Evolutionary conservation across 495 filamentous ascomycete genomes (phyloP), one percentile per base, ranked within the genome.

Genomic region (Tuber microsphaerosporum): DNA sequence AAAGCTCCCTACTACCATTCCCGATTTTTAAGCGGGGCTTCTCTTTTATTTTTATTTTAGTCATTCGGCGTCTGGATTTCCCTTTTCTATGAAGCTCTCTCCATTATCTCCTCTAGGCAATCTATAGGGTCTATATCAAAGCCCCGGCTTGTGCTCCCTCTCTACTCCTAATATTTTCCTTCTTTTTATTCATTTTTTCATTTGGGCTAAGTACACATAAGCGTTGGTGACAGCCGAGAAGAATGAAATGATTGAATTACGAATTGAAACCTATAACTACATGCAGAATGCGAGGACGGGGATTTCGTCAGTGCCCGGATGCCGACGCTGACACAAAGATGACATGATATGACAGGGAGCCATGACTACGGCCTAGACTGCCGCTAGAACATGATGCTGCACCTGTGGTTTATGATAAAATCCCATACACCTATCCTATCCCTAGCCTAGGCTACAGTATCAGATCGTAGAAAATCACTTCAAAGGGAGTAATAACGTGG

Each of bases 1-100:
- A 73, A 84, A 82, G 70, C 82, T 86, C 34, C 82, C 83, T 70
- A 56, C 80, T 17, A 75, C 81, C 48, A 80, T 75, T 73, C 73
- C 69, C 61, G 26, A 76, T 51, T 48, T 56, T 7, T 34, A 42
- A 44, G 37, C 34, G 43, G 20, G 39, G 70, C 37, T 71, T 41
- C n/a, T 20, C 5, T 44, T 71, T 71, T 41, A 71, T 71, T 51
- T 51, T 51, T 71, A 39, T 44, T 61, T 14, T 31, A n/a, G 51
- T 61, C 51, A 61, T 61, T 26, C 26, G 51, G 51, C 51, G 51
- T 61, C n/a, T n/a, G 51, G 51, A 16, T 31, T 61, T 61, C 51
- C 51, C 51, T 31, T 31, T 61, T 61, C 51, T 61, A 10, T 31
- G 51, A 16, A 31, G n/a, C 51, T 61, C 51, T 56, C 22, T 61